Percentiles rank a stretch among this genome's conserved stretches.
Conservation (phyloP, 129 eudicot species). For the Chrysanthemum makinoi region DNA sequence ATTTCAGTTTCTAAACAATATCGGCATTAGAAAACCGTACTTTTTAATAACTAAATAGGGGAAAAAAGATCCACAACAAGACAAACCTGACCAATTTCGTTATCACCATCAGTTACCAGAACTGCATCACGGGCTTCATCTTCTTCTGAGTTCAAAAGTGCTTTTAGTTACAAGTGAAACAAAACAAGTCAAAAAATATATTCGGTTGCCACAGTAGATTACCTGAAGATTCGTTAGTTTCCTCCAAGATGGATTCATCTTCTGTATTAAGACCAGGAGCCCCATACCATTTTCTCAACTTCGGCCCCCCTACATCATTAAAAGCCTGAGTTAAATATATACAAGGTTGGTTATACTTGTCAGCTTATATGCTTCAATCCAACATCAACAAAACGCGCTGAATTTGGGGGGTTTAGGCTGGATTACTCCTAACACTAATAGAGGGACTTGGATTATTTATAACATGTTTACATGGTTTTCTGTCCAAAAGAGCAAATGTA, state of each 20-base stretch:
- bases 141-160: constrained; percentile 48
- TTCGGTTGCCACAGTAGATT: constrained; percentile 5
- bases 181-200: not conserved
- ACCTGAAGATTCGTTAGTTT: constrained; percentile 61
- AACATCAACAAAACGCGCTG: not conserved
- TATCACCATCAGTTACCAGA: constrained; percentile 89
- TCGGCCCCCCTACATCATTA: constrained; percentile 78
- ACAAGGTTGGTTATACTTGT: not conserved
- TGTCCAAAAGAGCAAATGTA: too few species aligned
- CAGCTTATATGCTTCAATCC: not conserved
- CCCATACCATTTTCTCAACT: constrained; percentile 96
- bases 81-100: constrained; percentile 91
- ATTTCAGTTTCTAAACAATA: too few species aligned
- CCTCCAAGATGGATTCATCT: constrained; percentile 49
- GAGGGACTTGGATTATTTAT: not conserved
- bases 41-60: too few species aligned
- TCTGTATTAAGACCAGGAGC: constrained; percentile 71
- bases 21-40: too few species aligned
- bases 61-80: not conserved
- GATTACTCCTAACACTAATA: not conserved
- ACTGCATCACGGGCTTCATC: constrained; percentile 84
- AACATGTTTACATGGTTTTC: too few species aligned
- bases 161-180: constrained; percentile 25
- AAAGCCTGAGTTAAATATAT: constrained; percentile 1
- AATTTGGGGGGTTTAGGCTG: not conserved